Evolutionary conservation across 2,329 filamentous ascomycete species (phyloP), one percentile per base, ranked within the genome.

Genomic region (Atkinsonella texensis): DNA sequence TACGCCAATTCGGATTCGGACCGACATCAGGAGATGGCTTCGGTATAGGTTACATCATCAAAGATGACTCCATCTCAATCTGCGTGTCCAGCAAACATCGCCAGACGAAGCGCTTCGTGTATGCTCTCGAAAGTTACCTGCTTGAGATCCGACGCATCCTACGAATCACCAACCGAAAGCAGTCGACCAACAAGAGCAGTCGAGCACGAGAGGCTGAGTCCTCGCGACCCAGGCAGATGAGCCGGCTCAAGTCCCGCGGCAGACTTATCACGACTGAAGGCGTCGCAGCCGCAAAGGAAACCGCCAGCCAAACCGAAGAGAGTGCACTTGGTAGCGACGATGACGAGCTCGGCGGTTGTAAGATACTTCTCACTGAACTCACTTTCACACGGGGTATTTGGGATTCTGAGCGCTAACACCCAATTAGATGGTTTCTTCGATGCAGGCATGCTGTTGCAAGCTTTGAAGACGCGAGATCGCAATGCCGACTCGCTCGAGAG

Each of bases 41-140:
- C 63, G 93, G 93, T 32, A 96, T 98, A 52, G 93, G 93, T 2
- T 98, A 98, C 71, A 97, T 98, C 62, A 96, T 98, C 77, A 98
- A 98, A 69, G 67, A 69, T 28, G 66, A 68, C 17, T 79, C 81
- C 47, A 87, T 97, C 54, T 89, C 84, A 46, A 91, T 98, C 55
- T 97, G 93, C 67, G 89, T 90, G 0, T 87, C 85, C 13, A 93
- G 86, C 62, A 96, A 96, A 70, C 93, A 98, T 66, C 75, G 93
- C 41, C 93, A 98, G 70, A 98, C 93, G 0, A 83, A 83, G 59
- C 84, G 93, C 6, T 94, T 93, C 63, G 82, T 97, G 54, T 89
- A 95, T 61, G 87, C 89, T 0, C 72, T 97, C 2, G 93, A 97
- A 67, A 84, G 80, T 55, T 98, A 97, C 66, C 79, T 97, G 48